phyloP scores from a whole-genome alignment of 139 green algal genomes.

The Chlorella sp. region DNA sequence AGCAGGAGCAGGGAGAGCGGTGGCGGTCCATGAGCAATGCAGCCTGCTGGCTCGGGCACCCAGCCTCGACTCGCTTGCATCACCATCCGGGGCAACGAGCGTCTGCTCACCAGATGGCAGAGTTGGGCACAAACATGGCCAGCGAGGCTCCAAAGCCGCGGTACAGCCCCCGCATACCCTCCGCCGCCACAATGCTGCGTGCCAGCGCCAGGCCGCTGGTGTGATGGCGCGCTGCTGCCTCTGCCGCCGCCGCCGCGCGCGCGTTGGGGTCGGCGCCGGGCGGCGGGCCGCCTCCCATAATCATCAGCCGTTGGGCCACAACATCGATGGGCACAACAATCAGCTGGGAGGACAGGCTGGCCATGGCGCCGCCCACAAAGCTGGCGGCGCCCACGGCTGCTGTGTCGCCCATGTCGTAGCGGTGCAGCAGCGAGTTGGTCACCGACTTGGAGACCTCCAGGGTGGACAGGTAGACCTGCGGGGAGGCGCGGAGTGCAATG shows the following conservation, averaged over 20 bases:
- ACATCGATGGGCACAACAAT: conserved; percentile 94
- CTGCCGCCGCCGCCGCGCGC: conserved; percentile 4
- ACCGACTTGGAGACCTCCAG: conserved; percentile 74
- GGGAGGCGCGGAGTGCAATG: neutral
- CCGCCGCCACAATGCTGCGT: conserved; percentile 75
- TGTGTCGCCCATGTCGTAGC: conserved; percentile 51
- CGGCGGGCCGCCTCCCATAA: neutral
- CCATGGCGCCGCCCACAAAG: conserved; percentile 75
- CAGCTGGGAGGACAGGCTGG: conserved; percentile 76
- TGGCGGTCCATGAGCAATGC: too few relatives aligned
- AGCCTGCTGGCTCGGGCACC: too few relatives aligned
- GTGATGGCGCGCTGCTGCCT: neutral
- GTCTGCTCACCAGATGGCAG: conserved; percentile 79
- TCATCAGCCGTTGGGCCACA: conserved; percentile 36
- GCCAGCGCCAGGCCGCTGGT: conserved; percentile 70
- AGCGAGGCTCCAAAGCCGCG: conserved; percentile 87
- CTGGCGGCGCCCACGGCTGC: conserved; percentile 60
- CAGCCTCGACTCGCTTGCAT: neutral
- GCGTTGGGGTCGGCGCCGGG: neutral
- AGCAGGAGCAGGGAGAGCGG: neutral
- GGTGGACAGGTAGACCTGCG: conserved; percentile 75
- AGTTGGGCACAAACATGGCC: conserved; percentile 84
- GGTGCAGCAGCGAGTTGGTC: conserved; percentile 28
- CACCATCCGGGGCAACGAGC: neutral
- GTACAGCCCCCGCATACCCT: conserved; percentile 87